phyloP scores from a whole-genome alignment of 306 rosid genomes.

The Phaseolus lunatus region DNA sequence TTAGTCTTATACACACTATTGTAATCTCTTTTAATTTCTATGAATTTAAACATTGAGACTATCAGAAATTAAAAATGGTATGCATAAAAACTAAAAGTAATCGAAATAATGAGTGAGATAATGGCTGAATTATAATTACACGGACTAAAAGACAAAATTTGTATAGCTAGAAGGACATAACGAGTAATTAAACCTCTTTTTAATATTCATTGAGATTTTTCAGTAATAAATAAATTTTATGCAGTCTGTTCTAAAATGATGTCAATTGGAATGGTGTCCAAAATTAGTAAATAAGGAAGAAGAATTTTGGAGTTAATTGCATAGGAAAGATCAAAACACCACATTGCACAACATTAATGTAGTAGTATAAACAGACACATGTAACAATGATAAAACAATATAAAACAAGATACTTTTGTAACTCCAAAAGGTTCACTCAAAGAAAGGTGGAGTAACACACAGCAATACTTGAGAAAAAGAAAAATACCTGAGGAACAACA shows the following conservation, averaged over 20 bases:
- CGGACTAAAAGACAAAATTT: too few relatives aligned
- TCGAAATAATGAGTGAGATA: too few relatives aligned
- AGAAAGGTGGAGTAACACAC: constrained; percentile 17
- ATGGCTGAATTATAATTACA: too few relatives aligned
- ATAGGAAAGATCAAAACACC: constrained; percentile 23
- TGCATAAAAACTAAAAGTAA: too few relatives aligned
- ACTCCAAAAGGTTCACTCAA: constrained; percentile 12
- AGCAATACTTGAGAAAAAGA: constrained; percentile 7
- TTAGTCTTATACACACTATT: too few relatives aligned
- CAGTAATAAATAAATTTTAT: neutral
- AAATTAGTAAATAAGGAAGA: constrained; percentile 1
- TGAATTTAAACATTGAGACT: too few relatives aligned
- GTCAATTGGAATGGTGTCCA: neutral
- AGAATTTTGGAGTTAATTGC: neutral
- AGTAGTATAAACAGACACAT: neutral
- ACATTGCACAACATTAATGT: neutral
- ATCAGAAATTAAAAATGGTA: too few relatives aligned
- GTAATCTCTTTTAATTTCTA: too few relatives aligned
- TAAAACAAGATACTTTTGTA: constrained; percentile 8
- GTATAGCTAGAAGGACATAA: too few relatives aligned
- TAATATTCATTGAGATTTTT: neutral
- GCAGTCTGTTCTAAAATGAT: constrained; percentile 4
- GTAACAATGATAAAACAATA: neutral
- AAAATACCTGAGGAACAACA: constrained; percentile 92
- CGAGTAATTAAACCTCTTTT: neutral